Base-by-base conservation (phyloP, 768 basidiomycete species). In the Hortiboletus campestris region DNA sequence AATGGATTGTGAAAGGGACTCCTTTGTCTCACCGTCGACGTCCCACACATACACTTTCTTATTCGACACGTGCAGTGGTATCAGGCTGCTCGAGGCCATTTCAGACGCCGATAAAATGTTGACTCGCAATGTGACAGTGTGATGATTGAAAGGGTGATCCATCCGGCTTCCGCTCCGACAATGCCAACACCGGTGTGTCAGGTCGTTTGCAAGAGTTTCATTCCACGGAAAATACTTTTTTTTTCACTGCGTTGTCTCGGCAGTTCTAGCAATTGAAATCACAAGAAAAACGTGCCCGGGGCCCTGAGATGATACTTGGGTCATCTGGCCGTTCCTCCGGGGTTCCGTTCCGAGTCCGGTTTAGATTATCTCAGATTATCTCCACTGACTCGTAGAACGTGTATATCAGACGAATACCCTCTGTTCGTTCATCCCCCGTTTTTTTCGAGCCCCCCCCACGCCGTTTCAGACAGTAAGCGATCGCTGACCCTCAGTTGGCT, bases 21-120 rank as follows among this genome's bases (percentile, higher is more conserved):
- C 8, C 9, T 32, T 20, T 39, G 22, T 53, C 76, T 53, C 51
- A 91, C 93, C 88, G 63, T 93, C 83, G 43, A 91, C 81, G 67
- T 91, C 84, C 93, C 94, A 97, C n/a, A 95, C 81, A 61, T 88
- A 93, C 1, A 85, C 92, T 55, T 80, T 85, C 51, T 88, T 80
- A 63, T 94, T 89, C 13, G 91, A 84, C 29, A 95, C 77, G 51
- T 86, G 82, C 8, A 96, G 75, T 22, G 76, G 76, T 60, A 94
- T 83, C 38, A 69, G 56, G 20, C 41, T 39, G 53, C 17, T 47
- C 17, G 55, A 45, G 20, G 57, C n/a, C 67, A 63, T 63, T 10
- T 20, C 17, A 9, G 25, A 29, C 9, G 35, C 13, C 20, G 4
- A 32, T 25, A 25, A 25, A 25, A 25, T 6, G 25, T 25, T 25